These are phyloP conservation scores for Prasinococcaceae sp. DNA, from an alignment of 139 green algal genomes.

Conservation along the genomic window DNA sequence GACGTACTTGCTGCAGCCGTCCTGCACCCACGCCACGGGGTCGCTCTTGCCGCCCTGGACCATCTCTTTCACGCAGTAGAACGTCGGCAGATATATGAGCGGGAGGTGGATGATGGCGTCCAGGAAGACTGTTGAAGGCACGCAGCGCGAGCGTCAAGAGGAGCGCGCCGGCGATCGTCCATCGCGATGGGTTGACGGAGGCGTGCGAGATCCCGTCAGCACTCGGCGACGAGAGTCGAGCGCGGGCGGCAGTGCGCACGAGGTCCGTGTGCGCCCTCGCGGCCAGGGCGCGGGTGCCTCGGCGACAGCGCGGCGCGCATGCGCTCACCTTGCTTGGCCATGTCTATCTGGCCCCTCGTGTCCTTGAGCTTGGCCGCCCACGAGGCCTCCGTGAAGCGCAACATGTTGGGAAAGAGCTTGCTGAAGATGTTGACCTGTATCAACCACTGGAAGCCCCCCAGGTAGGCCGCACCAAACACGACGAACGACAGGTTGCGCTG, in stretches of 20 bases:
- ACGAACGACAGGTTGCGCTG: constrained; percentile 6
- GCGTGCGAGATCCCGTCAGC: too few relatives aligned
- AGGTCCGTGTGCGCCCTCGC: too few relatives aligned
- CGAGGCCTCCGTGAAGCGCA: background rate
- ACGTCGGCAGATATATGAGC: constrained; percentile 4
- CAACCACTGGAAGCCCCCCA: constrained; percentile 6
- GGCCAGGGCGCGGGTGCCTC: too few relatives aligned
- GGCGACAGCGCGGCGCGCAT: too few relatives aligned
- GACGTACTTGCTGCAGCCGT: constrained; percentile 4
- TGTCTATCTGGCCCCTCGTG: background rate
- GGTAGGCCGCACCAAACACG: constrained; percentile 2
- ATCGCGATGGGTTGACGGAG: too few relatives aligned
- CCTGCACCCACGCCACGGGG: constrained; percentile 5
- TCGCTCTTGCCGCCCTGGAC: background rate
- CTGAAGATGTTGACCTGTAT: constrained; percentile 9
- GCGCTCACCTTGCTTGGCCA: background rate
- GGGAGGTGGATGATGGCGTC: constrained; percentile 3
- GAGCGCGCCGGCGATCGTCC: too few relatives aligned
- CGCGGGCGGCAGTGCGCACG: too few relatives aligned
- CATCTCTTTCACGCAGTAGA: constrained; percentile 5
- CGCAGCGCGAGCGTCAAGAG: too few relatives aligned
- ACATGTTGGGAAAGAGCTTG: constrained; percentile 1
- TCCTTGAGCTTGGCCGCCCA: background rate
- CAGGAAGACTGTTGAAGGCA: too few relatives aligned
- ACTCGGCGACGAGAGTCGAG: too few relatives aligned